Percentiles rank a stretch among this genome's conserved stretches.
Evolutionary conservation across 176 grass and related monocot genomes (phyloP).

Genomic region (sorghum (Sorghum bicolor)): Sorghum_bicolor_NCBIv3 NC_012875.2:51430001-51430500

Average conservation of each 20-base stretch:
- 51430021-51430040: constrained; percentile 6
- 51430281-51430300: too few relatives aligned
- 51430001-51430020: constrained; percentile 40
- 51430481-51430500: background rate
- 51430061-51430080: background rate
- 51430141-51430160: too few relatives aligned
- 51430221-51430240: too few relatives aligned
- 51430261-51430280: too few relatives aligned
- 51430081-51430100: constrained; percentile 32
- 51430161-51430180: too few relatives aligned
- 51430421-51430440: background rate
- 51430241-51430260: too few relatives aligned
- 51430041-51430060: constrained; percentile 27
- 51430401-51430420: constrained; percentile 22
- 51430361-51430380: too few relatives aligned
- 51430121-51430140: background rate
- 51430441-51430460: constrained; percentile 3
- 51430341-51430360: too few relatives aligned
- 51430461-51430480: constrained; percentile 16
- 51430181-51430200: too few relatives aligned
- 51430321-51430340: too few relatives aligned
- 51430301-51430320: too few relatives aligned
- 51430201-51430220: too few relatives aligned
- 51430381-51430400: background rate
- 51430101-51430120: constrained; percentile 25